Evolutionary conservation across 2,329 filamentous ascomycete genomes (phyloP).

Genomic region (Sarocladium oryzae): DNA sequence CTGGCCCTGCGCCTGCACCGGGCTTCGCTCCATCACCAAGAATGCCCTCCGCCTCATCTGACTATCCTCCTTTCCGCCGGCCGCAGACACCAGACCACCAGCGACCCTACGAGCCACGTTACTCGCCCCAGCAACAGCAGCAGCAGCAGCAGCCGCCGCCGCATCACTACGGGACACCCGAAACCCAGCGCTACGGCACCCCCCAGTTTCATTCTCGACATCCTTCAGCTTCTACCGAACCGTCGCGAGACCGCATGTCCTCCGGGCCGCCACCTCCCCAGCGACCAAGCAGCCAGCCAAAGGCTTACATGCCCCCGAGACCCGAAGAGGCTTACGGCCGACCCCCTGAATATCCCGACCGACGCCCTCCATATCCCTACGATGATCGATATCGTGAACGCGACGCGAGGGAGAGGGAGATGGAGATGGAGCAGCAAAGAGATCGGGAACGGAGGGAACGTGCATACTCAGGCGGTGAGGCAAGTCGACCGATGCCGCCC

Average conservation of each 20-base stretch:
- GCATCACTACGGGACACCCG: slow-evolving; percentile 43
- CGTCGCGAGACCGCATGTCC: slow-evolving; percentile 31
- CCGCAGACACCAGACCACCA: slow-evolving; percentile 69
- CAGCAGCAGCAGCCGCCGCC: too few relatives aligned
- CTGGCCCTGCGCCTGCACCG: slow-evolving; percentile 29
- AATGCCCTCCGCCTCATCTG: slow-evolving; percentile 47
- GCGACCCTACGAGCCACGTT: slow-evolving; percentile 44
- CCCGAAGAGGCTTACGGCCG: slow-evolving; percentile 33
- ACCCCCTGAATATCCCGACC: slow-evolving; percentile 24
- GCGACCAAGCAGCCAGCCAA: slow-evolving; percentile 46
- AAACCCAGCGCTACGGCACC: slow-evolving; percentile 52
- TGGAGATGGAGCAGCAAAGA: slow-evolving; percentile 34
- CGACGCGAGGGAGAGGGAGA: slow-evolving; percentile 44
- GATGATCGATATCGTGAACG: slow-evolving; percentile 45
- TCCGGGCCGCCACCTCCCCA: slow-evolving; percentile 34
- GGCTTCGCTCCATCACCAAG: slow-evolving; percentile 46
- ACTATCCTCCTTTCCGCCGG: slow-evolving; percentile 57
- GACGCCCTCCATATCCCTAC: slow-evolving; percentile 39
- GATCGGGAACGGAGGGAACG: slow-evolving; percentile 38
- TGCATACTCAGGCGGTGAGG: slow-evolving; percentile 43
- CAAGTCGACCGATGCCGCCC: slow-evolving; percentile 33
- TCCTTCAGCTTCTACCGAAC: slow-evolving; percentile 42
- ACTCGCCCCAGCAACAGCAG: slow-evolving; percentile 6
- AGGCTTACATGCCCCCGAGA: slow-evolving; percentile 40
- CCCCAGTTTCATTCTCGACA: slow-evolving; percentile 50